Evolutionary conservation across 208 protist species (phyloP).

Genomic region (Trypanosoma mega): DNA sequence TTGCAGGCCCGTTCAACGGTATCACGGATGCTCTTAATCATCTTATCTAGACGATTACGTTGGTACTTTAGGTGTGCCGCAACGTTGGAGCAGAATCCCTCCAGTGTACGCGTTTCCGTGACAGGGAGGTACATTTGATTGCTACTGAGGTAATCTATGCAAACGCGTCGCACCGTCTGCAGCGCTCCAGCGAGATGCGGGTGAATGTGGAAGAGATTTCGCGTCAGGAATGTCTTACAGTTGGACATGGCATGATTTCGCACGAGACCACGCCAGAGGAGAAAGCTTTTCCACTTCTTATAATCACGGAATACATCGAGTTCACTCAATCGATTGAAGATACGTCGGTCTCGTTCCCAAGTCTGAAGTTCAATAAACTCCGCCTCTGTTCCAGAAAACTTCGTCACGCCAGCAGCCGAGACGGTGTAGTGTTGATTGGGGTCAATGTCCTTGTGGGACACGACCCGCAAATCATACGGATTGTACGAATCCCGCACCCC

Average conservation of each 20-base stretch:
- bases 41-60: slow-evolving; percentile 68
- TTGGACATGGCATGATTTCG: slow-evolving; percentile 79
- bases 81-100: slow-evolving; percentile 57
- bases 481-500: slow-evolving; percentile 88
- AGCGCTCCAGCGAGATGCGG: slow-evolving; percentile 80
- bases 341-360: slow-evolving; percentile 92
- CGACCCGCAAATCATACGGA: slow-evolving; percentile 94
- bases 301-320: slow-evolving; percentile 93
- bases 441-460: slow-evolving; percentile 87
- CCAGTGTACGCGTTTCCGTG: slow-evolving; percentile 77
- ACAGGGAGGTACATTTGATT: slow-evolving; percentile 69
- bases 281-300: slow-evolving; percentile 93
- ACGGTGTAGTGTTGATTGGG: slow-evolving; percentile 93
- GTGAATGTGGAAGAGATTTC: slow-evolving; percentile 90
- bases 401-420: slow-evolving; percentile 92
- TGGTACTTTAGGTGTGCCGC: slow-evolving; percentile 55
- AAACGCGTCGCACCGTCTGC: slow-evolving; percentile 74
- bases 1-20: slow-evolving; percentile 91
- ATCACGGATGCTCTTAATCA: slow-evolving; percentile 85
- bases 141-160: slow-evolving; percentile 63
- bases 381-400: slow-evolving; percentile 84
- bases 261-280: slow-evolving; percentile 90
- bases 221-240: slow-evolving; percentile 73
- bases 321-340: slow-evolving; percentile 88
- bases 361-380: slow-evolving; percentile 93